Evolutionary conservation across 768 basidiomycete species (phyloP).

Genomic region (Phanerochaete sordida): DNA sequence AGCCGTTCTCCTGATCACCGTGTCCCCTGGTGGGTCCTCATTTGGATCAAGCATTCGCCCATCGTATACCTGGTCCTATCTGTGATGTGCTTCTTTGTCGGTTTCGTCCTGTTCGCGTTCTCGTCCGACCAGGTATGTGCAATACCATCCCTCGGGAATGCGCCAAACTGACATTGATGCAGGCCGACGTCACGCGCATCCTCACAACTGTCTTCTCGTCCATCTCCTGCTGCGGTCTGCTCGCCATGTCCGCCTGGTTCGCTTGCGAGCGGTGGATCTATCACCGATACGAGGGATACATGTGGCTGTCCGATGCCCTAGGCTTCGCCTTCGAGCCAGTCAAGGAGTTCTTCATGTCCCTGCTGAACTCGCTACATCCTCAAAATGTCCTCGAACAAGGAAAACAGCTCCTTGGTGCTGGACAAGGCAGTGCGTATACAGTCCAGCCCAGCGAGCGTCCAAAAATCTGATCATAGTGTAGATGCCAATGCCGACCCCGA

Average conservation of each 20-base stretch:
- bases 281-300: not conserved
- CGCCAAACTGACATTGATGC: not conserved
- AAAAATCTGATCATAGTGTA: not conserved
- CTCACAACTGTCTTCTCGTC: constrained; percentile 4
- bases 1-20: constrained; percentile 70
- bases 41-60: constrained; percentile 80
- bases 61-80: constrained; percentile 77
- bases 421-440: not conserved
- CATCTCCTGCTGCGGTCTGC: constrained; percentile 1
- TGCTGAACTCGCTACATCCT: not conserved
- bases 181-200: constrained; percentile 2
- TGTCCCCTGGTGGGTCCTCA: constrained; percentile 73
- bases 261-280: constrained; percentile 5
- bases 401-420: not conserved
- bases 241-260: constrained; percentile 5
- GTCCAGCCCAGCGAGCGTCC: not conserved
- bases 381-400: not conserved
- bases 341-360: not conserved
- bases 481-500: not conserved
- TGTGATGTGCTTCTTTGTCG: constrained; percentile 73
- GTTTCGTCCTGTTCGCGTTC: constrained; percentile 68
- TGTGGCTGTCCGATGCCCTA: constrained; percentile 2
- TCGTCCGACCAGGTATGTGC: constrained; percentile 58
- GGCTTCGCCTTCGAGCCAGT: not conserved
- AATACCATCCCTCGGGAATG: not conserved